phyloP scores from a whole-genome alignment of 1,284 basidiomycete species.

The Rhodofomes roseus region DNA sequence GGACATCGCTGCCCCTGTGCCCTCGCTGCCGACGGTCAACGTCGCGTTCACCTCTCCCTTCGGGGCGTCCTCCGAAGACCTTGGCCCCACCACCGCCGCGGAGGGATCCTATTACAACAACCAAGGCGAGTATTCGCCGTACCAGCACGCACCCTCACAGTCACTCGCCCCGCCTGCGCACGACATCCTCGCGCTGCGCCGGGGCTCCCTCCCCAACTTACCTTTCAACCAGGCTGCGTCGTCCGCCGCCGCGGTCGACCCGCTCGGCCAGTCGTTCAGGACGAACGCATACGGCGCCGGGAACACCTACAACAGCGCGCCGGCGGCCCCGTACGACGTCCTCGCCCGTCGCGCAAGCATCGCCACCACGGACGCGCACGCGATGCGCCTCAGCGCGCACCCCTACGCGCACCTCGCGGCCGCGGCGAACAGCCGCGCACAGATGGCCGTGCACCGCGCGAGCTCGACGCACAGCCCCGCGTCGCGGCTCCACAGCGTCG shows the following conservation, averaged over 20 bases:
- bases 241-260: conserved; percentile 7
- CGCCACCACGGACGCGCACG: conserved; percentile 41
- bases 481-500: conserved; percentile 8
- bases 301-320: conserved; percentile 3
- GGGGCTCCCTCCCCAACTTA: conserved; percentile 13
- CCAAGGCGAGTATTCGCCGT: background rate
- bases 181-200: conserved; percentile 15
- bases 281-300: conserved; percentile 34
- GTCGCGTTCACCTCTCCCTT: background rate
- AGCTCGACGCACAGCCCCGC: conserved; percentile 27
- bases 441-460: background rate
- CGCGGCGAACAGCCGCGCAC: conserved; percentile 10
- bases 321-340: conserved; percentile 14
- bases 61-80: background rate
- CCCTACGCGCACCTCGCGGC: conserved; percentile 57
- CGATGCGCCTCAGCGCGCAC: conserved; percentile 56
- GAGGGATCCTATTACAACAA: background rate
- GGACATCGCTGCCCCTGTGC: background rate
- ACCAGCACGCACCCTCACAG: background rate
- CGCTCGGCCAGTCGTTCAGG: conserved; percentile 7
- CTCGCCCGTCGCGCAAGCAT: conserved; percentile 16
- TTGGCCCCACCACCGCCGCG: background rate
- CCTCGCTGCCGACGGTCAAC: background rate
- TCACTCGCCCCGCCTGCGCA: conserved; percentile 9
- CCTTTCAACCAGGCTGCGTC: conserved; percentile 9